Evolutionary conservation across 2,329 filamentous ascomycete species (phyloP), one percentile per base, ranked within the genome.

Genomic region (Pleochaeta shiraiana): DNA sequence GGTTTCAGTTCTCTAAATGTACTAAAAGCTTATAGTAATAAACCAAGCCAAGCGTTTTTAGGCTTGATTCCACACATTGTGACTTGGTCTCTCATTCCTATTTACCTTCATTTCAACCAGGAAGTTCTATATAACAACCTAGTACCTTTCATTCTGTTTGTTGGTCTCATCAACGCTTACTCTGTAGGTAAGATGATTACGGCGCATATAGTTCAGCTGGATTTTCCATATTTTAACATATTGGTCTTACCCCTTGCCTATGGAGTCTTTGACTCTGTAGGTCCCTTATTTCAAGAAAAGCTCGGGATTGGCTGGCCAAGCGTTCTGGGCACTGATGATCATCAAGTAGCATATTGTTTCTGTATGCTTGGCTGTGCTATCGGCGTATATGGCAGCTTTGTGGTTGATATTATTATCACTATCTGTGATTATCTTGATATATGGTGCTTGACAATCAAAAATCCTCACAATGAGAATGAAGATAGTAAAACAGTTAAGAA

Each of bases 391-490:
- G 91, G 90, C 66, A 95, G 90, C 74, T 98, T 98, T 74, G 90
- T 97, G 65, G 88, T 79, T 72, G 93, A 97, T 73, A 91, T 97
- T 65, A 96, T 98, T 69, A 90, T 93, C 66, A 95, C 90, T 33
- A 97, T 98, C 70, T 98, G 93, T 76, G 93, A 98, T 74, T 95
- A 95, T 74, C 80, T 97, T 67, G 93, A 98, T 73, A 98, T 98
- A 69, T 97, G 90, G 90, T 98, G 93, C 73, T 78, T 98, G 73
- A 95, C 88, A 0, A 98, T 98, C 77, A 98, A 98, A 81, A 85
- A 97, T 70, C 83, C 82, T 26, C 79, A 80, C 68, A 76, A 71
- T 64, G 69, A 74, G 63, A 74, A 76, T 65, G 72, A 73, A 4
- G 69, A 73, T 33, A 66, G 68, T 30, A 72, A 72, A 65, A 72